Conservation (phyloP, 208 protist species). For the Endotrypanum monterogeii region DNA sequence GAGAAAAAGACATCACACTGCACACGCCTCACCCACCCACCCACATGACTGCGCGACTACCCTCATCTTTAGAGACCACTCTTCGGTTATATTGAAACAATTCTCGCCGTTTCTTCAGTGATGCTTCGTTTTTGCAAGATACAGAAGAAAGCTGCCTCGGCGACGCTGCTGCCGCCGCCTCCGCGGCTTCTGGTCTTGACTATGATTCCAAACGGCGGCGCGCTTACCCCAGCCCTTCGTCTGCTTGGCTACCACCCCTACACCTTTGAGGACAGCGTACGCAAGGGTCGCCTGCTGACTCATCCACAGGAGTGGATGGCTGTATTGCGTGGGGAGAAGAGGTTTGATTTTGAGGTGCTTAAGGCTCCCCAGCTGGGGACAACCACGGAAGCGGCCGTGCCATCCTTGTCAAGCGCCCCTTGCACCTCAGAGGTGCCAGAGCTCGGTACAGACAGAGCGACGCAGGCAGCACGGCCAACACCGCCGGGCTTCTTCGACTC, state of each 20-base stretch:
- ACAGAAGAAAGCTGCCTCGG: slow-evolving; percentile 3
- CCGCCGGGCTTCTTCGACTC: slow-evolving; percentile 49
- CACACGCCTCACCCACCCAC: no score
- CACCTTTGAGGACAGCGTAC: slow-evolving; percentile 67
- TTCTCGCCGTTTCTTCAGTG: background rate
- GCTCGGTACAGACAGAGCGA: background rate
- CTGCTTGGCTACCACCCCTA: slow-evolving; percentile 80
- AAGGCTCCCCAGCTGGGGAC: background rate
- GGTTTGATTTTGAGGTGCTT: slow-evolving; percentile 62
- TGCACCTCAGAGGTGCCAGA: background rate
- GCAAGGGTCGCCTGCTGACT: slow-evolving; percentile 56
- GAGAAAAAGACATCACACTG: background rate
- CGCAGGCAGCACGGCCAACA: background rate
- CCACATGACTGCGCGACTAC: background rate
- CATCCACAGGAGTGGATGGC: slow-evolving; percentile 84
- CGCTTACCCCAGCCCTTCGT: slow-evolving; percentile 54
- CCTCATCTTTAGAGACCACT: background rate
- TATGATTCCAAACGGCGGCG: slow-evolving; percentile 80
- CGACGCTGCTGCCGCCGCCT: background rate
- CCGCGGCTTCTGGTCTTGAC: slow-evolving; percentile 67
- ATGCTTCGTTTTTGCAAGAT: slow-evolving; percentile 15
- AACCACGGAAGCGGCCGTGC: background rate
- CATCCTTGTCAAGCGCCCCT: background rate
- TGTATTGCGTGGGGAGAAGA: slow-evolving; percentile 67
- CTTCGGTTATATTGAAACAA: background rate